Base-by-base conservation (phyloP, 2,329 filamentous ascomycete genomes). In the Cytospora mali region DNA sequence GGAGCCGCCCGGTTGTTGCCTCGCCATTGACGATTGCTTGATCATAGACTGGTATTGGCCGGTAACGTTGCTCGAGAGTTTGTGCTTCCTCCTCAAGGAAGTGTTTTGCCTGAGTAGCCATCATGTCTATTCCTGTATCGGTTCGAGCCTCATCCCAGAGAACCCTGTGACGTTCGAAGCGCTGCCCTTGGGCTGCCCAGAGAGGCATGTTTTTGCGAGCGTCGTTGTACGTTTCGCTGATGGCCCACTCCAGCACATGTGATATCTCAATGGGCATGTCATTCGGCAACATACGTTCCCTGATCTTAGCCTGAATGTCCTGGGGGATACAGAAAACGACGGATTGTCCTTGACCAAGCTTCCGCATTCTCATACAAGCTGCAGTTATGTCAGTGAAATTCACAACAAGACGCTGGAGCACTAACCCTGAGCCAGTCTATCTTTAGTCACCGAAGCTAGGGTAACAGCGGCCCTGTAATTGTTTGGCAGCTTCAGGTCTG, bases 361-460 rank as follows among this genome's bases (percentile, higher is more conserved):
- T 84, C 13, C 89, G 74, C 83, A 92, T 86, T n/a, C 89, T 74
- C 86, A 90, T 91, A 63, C 87, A 89, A 0, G 87, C 88, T 85
- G 55, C 21, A 13, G 21, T 52, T 50, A 29, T 13, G 61, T 61
- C 27, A 54, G n/a, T 6, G 39, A 39, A 5, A n/a, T 2, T 23
- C n/a, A 28, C 35, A 23, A 42, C 13, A 28, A 16, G 13, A 6
- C 33, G 1, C 21, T 10, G 27, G 5, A 11, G 14, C 23, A 49
- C 76, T 70, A 75, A 86, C 86, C 88, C 81, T 93, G 89, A 0
- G 88, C 84, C 0, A 92, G 71, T 16, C 81, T 76, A 64, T 93
- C 90, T 65, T 93, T 93, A 0, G 85, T 88, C 1, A 92, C 67
- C 4, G 78, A 76, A 0, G 86, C 79, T 0, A 94, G 71, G 0